Conservation (phyloP, 2,329 filamentous ascomycete species). For the Monilinia fructicola region DNA sequence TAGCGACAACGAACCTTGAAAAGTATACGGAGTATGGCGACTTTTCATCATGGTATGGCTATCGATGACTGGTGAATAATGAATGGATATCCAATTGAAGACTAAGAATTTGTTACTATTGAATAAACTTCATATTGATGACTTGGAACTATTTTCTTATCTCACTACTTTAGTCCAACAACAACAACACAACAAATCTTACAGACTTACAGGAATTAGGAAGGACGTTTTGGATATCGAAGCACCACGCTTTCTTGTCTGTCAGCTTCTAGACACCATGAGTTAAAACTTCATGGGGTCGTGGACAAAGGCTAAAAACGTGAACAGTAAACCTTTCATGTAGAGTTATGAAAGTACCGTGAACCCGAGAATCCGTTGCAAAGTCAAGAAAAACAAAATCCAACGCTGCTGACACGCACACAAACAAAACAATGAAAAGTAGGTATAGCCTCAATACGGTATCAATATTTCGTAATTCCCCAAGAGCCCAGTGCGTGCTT, state of each 20-base stretch:
- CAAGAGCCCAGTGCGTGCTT: slow-evolving; percentile 9
- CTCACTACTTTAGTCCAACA: slow-evolving; percentile 5
- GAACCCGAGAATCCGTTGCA: slow-evolving; percentile 10
- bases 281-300: background rate
- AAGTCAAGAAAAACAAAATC: background rate
- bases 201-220: background rate
- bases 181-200: slow-evolving; percentile 5
- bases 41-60: background rate
- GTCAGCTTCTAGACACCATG: slow-evolving; percentile 14
- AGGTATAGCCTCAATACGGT: slow-evolving; percentile 21
- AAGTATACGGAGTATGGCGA: background rate
- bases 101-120: background rate
- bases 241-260: slow-evolving; percentile 17
- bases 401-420: slow-evolving; percentile 15
- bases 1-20: slow-evolving; percentile 20
- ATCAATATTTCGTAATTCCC: slow-evolving; percentile 21
- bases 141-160: slow-evolving; percentile 9
- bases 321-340: background rate
- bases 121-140: background rate
- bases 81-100: slow-evolving; percentile 2
- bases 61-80: slow-evolving; percentile 14
- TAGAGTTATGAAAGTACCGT: background rate
- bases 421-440: slow-evolving; percentile 11
- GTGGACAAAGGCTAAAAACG: background rate
- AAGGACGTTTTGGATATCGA: slow-evolving; percentile 17